A percentile compares a stretch with the other conserved stretches of the same genome.
phyloP scores from a whole-genome alignment of 441 rosid species.

The Oxalis stricta region DNA sequence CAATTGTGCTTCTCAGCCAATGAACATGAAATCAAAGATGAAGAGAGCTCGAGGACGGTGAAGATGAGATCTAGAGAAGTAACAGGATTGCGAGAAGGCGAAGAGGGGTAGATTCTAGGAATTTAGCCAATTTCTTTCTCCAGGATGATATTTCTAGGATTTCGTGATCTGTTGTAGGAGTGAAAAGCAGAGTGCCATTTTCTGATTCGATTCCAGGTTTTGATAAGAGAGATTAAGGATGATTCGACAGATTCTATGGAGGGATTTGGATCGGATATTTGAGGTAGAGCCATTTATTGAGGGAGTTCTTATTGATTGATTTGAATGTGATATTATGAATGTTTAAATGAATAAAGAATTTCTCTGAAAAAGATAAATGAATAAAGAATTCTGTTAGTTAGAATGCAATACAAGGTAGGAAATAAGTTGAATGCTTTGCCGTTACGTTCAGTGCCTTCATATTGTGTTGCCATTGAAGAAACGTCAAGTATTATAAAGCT shows the following conservation, averaged over 20 bases:
- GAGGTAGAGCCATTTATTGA: slow-evolving; percentile 5
- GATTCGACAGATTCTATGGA: slow-evolving; percentile 26
- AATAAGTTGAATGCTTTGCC: slow-evolving; percentile 2
- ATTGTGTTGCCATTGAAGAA: slow-evolving; percentile 5
- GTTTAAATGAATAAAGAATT: neutral
- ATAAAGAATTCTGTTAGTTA: neutral
- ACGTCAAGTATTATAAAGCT: slow-evolving; percentile 5
- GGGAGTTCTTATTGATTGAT: neutral
- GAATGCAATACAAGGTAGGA: slow-evolving; percentile 1
- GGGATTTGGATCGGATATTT: slow-evolving; percentile 1
- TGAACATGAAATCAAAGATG: slow-evolving; percentile 30
- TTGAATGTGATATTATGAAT: neutral
- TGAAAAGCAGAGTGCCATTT: slow-evolving; percentile 32
- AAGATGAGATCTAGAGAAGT: slow-evolving; percentile 41
- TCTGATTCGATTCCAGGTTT: slow-evolving; percentile 31
- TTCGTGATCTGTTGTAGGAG: neutral
- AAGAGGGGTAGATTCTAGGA: slow-evolving; percentile 36
- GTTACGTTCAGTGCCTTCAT: slow-evolving; percentile 12
- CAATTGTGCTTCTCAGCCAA: slow-evolving; percentile 15
- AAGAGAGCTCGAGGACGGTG: slow-evolving; percentile 44
- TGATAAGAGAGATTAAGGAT: slow-evolving; percentile 30
- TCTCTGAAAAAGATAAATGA: too few relatives aligned
- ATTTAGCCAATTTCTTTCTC: slow-evolving; percentile 23
- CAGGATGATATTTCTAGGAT: slow-evolving; percentile 18
- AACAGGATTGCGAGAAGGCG: slow-evolving; percentile 24